phyloP scores from a whole-genome alignment of 2,329 filamentous ascomycete species.

The Cytospora chrysosperma region DNA sequence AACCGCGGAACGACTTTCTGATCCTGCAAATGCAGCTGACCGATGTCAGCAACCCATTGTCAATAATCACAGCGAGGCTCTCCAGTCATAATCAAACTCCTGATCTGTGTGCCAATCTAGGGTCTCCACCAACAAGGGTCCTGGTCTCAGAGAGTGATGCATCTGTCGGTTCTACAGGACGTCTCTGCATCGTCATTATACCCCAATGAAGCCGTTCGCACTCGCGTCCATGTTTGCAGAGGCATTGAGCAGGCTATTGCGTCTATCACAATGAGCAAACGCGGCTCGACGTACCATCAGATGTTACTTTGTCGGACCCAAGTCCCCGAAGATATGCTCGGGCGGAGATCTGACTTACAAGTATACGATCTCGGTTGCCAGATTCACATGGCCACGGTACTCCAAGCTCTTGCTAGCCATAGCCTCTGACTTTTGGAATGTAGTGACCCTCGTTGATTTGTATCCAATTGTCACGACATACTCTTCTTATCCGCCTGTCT shows the following conservation, averaged over 20 bases:
- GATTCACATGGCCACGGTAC: too few relatives aligned
- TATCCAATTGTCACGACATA: background rate
- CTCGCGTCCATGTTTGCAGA: background rate
- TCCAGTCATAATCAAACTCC: background rate
- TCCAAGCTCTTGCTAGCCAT: background rate
- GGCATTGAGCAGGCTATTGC: background rate
- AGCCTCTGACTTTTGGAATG: background rate
- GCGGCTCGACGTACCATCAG: background rate
- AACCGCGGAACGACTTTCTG: background rate
- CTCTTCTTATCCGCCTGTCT: too few relatives aligned
- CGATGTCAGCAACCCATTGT: background rate
- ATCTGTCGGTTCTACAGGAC: background rate
- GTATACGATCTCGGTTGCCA: background rate
- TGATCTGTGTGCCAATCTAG: background rate
- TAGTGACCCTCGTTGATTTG: background rate
- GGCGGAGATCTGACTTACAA: background rate
- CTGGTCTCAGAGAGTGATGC: background rate
- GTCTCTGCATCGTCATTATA: background rate
- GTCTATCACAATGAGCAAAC: background rate
- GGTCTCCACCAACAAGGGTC: background rate
- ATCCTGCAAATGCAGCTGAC: background rate
- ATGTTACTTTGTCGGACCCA: background rate
- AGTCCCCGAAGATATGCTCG: background rate
- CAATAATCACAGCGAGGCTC: background rate
- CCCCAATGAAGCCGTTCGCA: background rate